Base-by-base conservation (phyloP, 768 basidiomycete genomes). In the Lyophyllum decastes region DNA sequence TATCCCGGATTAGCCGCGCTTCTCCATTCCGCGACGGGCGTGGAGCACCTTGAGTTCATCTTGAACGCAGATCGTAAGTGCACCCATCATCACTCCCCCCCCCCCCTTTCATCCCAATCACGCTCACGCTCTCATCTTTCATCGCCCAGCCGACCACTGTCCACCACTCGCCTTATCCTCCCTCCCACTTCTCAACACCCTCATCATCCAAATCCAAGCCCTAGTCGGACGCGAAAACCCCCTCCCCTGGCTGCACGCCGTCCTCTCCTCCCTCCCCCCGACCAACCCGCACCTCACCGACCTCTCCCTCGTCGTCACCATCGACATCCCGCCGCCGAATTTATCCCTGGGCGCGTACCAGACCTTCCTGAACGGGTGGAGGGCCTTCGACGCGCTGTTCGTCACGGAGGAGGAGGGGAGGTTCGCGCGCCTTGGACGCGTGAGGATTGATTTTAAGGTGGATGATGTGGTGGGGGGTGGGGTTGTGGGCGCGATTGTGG, bases 291-390 rank as follows among this genome's bases (percentile, higher is more conserved):
- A n/a, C 16, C 52, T 69, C 17, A 50, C 61, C n/a, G 58, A 66
- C 41, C n/a, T 72, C 45, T 62, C 60, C 6, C 44, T 72, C 11
- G 62, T 60, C 2, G 66, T 62, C 27, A 55, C 57, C 4, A 60
- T 70, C 3, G 68, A 70, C 55, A 65, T 67, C n/a, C 68, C 68
- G 0, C 63, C 69, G 1, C 71, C 68, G 4, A 56, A 57, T 41
- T 45, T 68, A 30, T 66, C 66, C 0, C 45, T 64, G 4, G 53
- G 64, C 46, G 56, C 58, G 11, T 65, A 65, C 44, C 55, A 65
- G 27, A 58, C 57, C 3, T 57, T 55, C 22, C 57, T 70, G 2
- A 54, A 52, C 19, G 64, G 61, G 10, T 70, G 68, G 69, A 62
- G 61, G 30, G 52, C 58, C 11, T 61, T 69, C 19, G 69, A 69